Percentiles rank a stretch among this genome's conserved stretches.
Conservation (phyloP, 108 stramenopile genomes). For the Pseudonitzschia multistriata region DNA sequence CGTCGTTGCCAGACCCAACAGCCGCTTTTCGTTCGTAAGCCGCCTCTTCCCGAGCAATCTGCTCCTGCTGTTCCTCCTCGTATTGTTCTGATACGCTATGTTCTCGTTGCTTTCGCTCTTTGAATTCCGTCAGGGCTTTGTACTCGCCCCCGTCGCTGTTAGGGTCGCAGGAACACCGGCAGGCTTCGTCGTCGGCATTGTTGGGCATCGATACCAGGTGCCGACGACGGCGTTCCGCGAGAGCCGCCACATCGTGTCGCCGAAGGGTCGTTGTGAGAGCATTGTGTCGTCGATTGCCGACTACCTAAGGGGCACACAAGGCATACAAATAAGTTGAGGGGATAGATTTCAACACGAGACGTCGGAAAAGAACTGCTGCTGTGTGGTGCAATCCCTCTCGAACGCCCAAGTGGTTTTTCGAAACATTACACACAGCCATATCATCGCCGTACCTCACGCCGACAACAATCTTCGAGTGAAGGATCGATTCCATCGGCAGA, state of each 20-base stretch:
- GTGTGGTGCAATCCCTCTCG: neutral
- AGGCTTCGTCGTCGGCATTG: conserved; percentile 36
- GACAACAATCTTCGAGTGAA: conserved; percentile 75
- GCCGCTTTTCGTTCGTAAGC: conserved; percentile 1
- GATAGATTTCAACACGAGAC: neutral
- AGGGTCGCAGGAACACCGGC: conserved; percentile 84
- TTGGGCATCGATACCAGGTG: conserved; percentile 44
- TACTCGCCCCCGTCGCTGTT: conserved; percentile 82
- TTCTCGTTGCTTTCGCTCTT: conserved; percentile 18
- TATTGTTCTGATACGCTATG: neutral
- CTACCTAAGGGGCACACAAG: conserved; percentile 42
- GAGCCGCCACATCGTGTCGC: conserved; percentile 67
- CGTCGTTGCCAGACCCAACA: conserved; percentile 23
- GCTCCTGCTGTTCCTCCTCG: conserved; percentile 10
- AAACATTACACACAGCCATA: neutral
- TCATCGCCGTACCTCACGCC: conserved; percentile 61
- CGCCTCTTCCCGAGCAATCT: conserved; percentile 1
- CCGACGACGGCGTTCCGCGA: conserved; percentile 66
- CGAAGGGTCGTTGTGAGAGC: conserved; percentile 57
- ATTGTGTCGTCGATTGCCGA: conserved; percentile 58
- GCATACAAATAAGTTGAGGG: neutral
- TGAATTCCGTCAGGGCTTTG: conserved; percentile 46
- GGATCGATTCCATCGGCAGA: conserved; percentile 54
- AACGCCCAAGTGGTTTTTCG: neutral
- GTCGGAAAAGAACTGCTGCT: neutral